Percentiles rank a stretch among this genome's conserved stretches.
These are phyloP conservation scores for Lipomyces starkeyi DNA, from an alignment of 805 yeast species.

Conservation along the genomic window DNA sequence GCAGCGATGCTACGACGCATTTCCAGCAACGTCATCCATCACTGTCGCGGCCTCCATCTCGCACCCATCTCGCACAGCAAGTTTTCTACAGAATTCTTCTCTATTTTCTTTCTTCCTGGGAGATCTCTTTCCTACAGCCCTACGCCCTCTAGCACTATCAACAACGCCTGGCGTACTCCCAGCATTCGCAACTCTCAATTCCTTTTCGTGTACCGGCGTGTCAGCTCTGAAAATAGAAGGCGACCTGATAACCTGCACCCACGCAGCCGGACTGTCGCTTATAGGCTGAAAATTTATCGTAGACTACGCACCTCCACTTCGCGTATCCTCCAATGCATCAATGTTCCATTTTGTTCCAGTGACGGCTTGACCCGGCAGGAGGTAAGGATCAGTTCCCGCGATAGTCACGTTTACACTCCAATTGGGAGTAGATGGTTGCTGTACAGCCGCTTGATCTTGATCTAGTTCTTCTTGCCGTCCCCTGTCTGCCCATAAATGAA, in stretches of 20 bases:
- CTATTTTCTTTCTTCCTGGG: neutral
- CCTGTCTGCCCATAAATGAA: neutral
- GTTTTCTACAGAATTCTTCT: neutral
- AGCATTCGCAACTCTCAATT: neutral
- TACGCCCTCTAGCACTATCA: neutral
- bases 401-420: constrained; percentile 32
- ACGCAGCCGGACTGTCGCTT: neutral
- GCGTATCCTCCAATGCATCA: neutral
- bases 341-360: neutral
- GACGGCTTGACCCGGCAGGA: neutral
- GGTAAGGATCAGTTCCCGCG: constrained; percentile 3
- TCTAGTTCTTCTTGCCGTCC: neutral
- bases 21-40: too few relatives aligned
- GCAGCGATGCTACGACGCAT: too few relatives aligned
- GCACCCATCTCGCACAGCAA: neutral
- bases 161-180: constrained; percentile 3
- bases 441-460: neutral
- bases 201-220: neutral
- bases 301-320: neutral
- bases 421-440: constrained; percentile 1
- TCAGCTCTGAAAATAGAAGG: neutral
- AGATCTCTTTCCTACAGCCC: constrained; percentile 1
- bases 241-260: constrained; percentile 4
- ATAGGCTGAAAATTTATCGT: neutral
- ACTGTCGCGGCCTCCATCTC: too few relatives aligned